Base-by-base conservation (phyloP, 1,284 basidiomycete species). In the Tilletia setariae region DNA sequence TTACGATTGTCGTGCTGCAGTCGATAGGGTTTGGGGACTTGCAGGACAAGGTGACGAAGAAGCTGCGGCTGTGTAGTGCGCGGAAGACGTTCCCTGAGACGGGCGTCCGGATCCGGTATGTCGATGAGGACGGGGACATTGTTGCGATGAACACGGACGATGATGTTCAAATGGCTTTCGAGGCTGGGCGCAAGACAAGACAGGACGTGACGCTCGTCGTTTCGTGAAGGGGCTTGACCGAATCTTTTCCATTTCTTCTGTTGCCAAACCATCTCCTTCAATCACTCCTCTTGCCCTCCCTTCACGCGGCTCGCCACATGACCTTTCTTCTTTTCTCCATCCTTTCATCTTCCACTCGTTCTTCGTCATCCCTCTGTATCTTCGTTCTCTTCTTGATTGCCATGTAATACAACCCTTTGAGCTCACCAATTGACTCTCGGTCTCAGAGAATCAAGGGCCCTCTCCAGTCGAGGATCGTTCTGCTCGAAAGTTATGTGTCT, bases 31-130 rank as follows among this genome's bases (percentile, higher is more conserved):
- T 90, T 82, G 85, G 85, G 67, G 90, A 93, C 44, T 86, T 98
- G 62, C 89, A 94, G 69, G 91, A 94, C 79, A 91, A 91, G 82
- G 92, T 98, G 2, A 89, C 91, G 35, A 90, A 90, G 84, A 98
- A 98, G 87, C 92, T 97, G 74, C 87, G 91, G 25, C 85, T 94
- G 2, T 75, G 74, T 35, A 68, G 67, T n/a, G 76, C 70, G 42
- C 70, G 69, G 35, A 3, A 51, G 2, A n/a, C 32, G 13, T 35
- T 66, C 11, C 66, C 69, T 1, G 74, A 77, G 8, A 63, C 65
- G 40, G 64, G 64, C 42, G 30, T 72, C 9, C 46, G 64, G 23
- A 32, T 82, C 67, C 68, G 73, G 28, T 81, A 82, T 61, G 68
- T 81, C 16, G 80, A 82, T 61, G 76, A 78, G 51, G 80, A 82